Base-by-base conservation (phyloP, 345 rosid species). In the Microthlaspi erraticum region DNA sequence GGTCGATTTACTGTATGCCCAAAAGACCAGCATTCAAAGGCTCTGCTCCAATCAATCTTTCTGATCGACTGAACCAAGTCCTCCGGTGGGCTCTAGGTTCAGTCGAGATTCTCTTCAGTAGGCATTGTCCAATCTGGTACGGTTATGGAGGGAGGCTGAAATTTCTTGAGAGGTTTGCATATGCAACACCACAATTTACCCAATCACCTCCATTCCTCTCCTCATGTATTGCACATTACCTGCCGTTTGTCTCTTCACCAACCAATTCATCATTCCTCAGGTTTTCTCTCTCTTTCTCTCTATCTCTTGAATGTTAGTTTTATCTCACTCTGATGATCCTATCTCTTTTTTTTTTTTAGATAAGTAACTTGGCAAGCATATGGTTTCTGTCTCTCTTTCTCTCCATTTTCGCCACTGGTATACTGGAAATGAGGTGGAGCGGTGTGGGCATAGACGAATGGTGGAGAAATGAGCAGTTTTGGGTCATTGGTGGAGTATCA, bases 391-490 rank as follows among this genome's bases (percentile, higher is more conserved):
- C 96, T 23, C 95, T 91, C 78, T 91, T 91, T 77, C 87, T 91
- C 67, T 91, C 92, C 61, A 91, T 91, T 78, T 89, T 91, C 13
- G 93, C 96, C 0, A 89, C 93, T 12, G 96, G 96, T 76, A 86
- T 91, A 56, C 75, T 91, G 7, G 97, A 91, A 65, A 91, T 87
- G 97, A 82, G 97, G 63, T 91, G 97, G 96, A 87, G 96, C 14
- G 93, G 96, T 17, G 97, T 91, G 11, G 97, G 96, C 52, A 86
- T 89, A 9, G 97, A 91, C 3, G 93, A 91, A 54, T 89, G 97
- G 97, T 91, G 97, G 96, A 89, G 96, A 75, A 91, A 89, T 44
- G 96, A 91, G 53, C 97, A 91, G 67, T 91, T 91, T 82, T 89
- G 97, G 97, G 97, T 91, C 17, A 88, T 91, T n/a, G n/a, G n/a